These are phyloP conservation scores for Aureobasidium sp. DNA, from an alignment of 2,329 filamentous ascomycete genomes.

Conservation along the genomic window DNA sequence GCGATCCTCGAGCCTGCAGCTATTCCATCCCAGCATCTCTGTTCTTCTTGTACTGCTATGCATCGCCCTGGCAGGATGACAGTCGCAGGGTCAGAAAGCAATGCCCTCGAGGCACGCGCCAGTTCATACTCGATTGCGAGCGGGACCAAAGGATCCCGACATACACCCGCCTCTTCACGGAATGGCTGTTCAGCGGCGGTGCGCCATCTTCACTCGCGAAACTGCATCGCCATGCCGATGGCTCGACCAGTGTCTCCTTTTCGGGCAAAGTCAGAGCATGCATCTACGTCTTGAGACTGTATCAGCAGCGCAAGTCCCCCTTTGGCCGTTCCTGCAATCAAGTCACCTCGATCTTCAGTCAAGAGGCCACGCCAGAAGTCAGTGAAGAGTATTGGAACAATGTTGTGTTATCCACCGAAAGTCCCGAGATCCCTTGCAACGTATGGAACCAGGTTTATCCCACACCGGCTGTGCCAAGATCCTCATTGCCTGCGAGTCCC, in stretches of 20 bases:
- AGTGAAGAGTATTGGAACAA: not conserved
- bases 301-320: not conserved
- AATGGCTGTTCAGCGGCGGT: constrained; percentile 1
- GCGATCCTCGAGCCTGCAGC: not conserved
- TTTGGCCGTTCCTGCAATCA: not conserved
- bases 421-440: not conserved
- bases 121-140: not conserved
- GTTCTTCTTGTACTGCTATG: not conserved
- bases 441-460: not conserved
- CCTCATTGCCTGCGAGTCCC: not conserved
- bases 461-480: not conserved
- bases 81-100: not conserved
- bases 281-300: not conserved
- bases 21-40: not conserved
- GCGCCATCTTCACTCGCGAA: not conserved
- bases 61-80: not conserved
- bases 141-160: not conserved
- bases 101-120: not conserved
- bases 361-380: not conserved
- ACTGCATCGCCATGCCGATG: not conserved
- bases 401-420: not conserved
- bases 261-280: not conserved
- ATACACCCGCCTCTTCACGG: constrained; percentile 5
- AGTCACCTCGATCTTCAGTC: not conserved
- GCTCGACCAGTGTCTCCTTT: constrained; percentile 6